Evolutionary conservation across 768 basidiomycete genomes (phyloP), one percentile per base, ranked within the genome.

Genomic region (Dentipellis sp.): DNA sequence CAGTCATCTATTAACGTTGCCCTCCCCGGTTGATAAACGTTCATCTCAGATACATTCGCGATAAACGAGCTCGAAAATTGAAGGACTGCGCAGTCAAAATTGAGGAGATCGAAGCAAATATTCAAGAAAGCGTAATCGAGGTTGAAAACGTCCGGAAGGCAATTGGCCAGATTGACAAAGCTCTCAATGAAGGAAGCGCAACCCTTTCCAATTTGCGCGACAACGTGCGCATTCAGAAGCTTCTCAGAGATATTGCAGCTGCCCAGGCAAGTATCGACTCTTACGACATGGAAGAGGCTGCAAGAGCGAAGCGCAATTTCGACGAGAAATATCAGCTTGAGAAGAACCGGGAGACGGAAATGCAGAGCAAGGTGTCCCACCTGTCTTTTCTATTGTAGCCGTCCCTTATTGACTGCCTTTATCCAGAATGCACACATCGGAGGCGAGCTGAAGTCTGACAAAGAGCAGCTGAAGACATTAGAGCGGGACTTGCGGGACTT

Each of bases 251-350:
- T 54, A 87, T 97, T 29, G 74, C 72, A 29, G 74, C 75, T 1
- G 82, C 84, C 7, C 81, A 90, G 65, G 74, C 72, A 10, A 78
- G 93, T 68, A 87, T 97, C 54, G 83, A 84, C 48, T 71, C 75
- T 6, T 77, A 81, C 57, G 90, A 97, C 69, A 79, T 97, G 72
- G 92, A 94, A 61, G 84, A 82, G 58, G 91, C 92, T 17, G 87
- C 86, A 17, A 88, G 82, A 66, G 89, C 91, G 19, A 83, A 84
- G 67, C 78, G 86, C 56, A 88, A 84, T 56, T 99, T 95, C 68
- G 83, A 94, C 54, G 82, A 84, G 52, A 81, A 86, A 64, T 98
- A 88, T 71, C 75, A 76, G 29, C 71, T 75, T 2, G 86, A 84
- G 63, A 86, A 90, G 67, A 75, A 81, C 59, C 82, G 77, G 65